Evolutionary conservation across 345 rosid genomes (phyloP).

Genomic region (Salix udensis): DNA sequence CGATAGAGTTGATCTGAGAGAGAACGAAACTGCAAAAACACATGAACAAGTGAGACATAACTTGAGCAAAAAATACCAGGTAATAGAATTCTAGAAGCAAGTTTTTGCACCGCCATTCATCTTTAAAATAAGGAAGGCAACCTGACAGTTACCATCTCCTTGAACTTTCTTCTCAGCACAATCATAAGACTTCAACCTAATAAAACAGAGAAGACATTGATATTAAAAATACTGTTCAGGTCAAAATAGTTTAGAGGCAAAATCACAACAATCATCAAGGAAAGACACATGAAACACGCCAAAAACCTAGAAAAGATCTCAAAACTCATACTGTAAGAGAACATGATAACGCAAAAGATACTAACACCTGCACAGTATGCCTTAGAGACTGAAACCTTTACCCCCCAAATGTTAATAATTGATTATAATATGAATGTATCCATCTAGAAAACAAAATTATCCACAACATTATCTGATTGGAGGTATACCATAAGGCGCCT

Average conservation of each 20-base stretch:
- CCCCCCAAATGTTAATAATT: not conserved
- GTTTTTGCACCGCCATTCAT: not conserved
- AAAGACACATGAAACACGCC: not conserved
- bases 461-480: not conserved
- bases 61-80: not conserved
- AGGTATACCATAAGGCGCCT: not conserved
- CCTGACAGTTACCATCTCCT: conserved; percentile 85
- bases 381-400: not conserved
- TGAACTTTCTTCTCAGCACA: conserved; percentile 54
- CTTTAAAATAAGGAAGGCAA: conserved; percentile 16
- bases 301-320: not conserved
- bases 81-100: not conserved
- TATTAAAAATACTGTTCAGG: not conserved
- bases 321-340: not conserved
- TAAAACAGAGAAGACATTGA: not conserved
- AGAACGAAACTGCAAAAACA: conserved; percentile 63
- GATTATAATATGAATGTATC: not conserved
- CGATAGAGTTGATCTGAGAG: conserved; percentile 85
- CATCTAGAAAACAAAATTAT: not conserved
- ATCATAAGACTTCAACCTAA: conserved; percentile 48
- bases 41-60: conserved; percentile 17
- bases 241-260: not conserved
- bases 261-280: not conserved
- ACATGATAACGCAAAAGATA: not conserved
- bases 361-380: not conserved